Conservation (phyloP, 2,329 filamentous ascomycete genomes). For the Davidsoniella neocaledoniae region DNA sequence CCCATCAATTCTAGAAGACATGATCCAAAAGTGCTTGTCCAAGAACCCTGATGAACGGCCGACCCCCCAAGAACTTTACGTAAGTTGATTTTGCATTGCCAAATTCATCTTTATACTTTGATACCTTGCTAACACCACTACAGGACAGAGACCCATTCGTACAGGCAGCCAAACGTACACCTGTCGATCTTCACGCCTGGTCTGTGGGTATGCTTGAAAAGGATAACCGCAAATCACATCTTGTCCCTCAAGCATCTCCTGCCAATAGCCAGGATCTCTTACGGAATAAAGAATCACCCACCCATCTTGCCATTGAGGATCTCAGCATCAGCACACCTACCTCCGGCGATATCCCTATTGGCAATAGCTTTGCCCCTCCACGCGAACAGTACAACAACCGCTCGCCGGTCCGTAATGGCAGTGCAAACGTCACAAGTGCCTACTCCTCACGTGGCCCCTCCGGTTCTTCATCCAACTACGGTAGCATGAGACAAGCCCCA, state of each 20-base stretch:
- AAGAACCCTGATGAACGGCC: constrained; percentile 81
- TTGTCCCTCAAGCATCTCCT: constrained; percentile 64
- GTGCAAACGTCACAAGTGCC: constrained; percentile 16
- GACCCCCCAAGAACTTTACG: constrained; percentile 83
- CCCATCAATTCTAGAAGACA: constrained; percentile 83
- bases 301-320: constrained; percentile 24
- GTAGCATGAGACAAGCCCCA: constrained; percentile 10
- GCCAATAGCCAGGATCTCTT: constrained; percentile 56
- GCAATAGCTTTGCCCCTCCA: constrained; percentile 35
- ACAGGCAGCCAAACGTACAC: constrained; percentile 89
- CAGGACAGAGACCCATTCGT: constrained; percentile 88
- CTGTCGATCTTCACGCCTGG: constrained; percentile 87
- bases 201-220: constrained; percentile 85
- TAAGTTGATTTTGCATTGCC: constrained; percentile 27
- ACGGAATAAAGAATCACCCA: constrained; percentile 42
- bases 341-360: constrained; percentile 55
- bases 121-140: not conserved
- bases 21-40: constrained; percentile 88
- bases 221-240: constrained; percentile 88
- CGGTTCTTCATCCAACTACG: constrained; percentile 3
- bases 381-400: constrained; percentile 23
- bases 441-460: constrained; percentile 2
- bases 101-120: not conserved
- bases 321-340: constrained; percentile 43
- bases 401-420: constrained; percentile 35